Conservation (phyloP, 352 stramenopile species). For the Phytopythium aichiense region DNA sequence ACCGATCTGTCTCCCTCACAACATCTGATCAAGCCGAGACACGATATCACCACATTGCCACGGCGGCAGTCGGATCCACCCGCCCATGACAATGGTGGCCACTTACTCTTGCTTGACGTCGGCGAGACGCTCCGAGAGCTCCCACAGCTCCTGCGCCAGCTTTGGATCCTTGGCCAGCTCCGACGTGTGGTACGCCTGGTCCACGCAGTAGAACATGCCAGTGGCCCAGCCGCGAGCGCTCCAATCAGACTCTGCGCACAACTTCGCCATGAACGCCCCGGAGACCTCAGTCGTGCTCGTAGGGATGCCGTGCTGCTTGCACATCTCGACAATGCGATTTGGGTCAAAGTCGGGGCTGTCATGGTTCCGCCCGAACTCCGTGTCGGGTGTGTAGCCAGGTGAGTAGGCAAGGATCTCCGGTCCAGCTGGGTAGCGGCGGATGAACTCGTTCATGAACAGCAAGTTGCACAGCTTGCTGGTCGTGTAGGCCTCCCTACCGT, state of each 20-base stretch:
- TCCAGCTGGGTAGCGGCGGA: conserved; percentile 16
- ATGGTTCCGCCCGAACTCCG: conserved; percentile 14
- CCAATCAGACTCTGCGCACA: conserved; percentile 11
- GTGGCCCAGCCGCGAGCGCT: conserved; percentile 8
- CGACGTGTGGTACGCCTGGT: conserved; percentile 15
- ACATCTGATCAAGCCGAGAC: no score
- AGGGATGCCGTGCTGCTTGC: not conserved
- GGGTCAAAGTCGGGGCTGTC: not conserved
- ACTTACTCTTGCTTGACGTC: no score
- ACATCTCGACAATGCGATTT: no score
- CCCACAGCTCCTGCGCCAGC: conserved; percentile 23
- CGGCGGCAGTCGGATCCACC: no score
- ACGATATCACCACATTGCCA: no score
- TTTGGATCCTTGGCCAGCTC: conserved; percentile 11
- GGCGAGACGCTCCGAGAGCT: conserved; percentile 10
- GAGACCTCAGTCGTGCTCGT: conserved; percentile 19
- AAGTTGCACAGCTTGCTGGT: conserved; percentile 51
- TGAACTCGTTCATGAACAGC: conserved; percentile 43
- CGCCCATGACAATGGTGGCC: no score
- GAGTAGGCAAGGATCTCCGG: not conserved
- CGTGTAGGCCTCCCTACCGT: conserved; percentile 17
- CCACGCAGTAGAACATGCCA: conserved; percentile 23
- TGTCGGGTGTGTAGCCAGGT: conserved; percentile 8
- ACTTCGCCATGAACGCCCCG: conserved; percentile 21
- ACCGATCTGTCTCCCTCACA: no score